These are phyloP conservation scores for Chlamydomonas sphaeroides DNA, from an alignment of 139 green algal genomes.

Conservation along the genomic window DNA sequence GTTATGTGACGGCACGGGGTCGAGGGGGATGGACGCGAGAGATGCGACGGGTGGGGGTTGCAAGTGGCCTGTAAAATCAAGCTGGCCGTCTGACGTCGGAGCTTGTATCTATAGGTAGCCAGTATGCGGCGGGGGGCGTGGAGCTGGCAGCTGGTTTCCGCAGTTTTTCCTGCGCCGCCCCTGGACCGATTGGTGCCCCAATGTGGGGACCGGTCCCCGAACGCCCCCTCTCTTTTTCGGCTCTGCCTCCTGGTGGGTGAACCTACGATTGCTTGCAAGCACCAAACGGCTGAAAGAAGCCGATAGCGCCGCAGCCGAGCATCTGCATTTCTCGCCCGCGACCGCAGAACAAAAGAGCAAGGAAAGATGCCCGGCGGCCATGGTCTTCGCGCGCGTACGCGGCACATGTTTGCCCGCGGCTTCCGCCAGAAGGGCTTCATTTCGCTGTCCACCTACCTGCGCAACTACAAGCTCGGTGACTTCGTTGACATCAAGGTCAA, in stretches of 20 bases:
- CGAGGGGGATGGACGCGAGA: too few relatives aligned
- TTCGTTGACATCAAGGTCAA: slow-evolving; percentile 99
- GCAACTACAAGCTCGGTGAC: slow-evolving; percentile 95
- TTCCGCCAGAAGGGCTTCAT: slow-evolving; percentile 93
- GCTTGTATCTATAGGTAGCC: too few relatives aligned
- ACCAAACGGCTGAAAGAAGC: background rate
- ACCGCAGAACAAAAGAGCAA: slow-evolving; percentile 41
- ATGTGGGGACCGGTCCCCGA: too few relatives aligned
- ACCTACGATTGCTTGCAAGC: background rate
- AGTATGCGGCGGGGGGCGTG: too few relatives aligned
- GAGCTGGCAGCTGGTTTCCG: too few relatives aligned
- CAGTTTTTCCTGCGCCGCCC: too few relatives aligned
- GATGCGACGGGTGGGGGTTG: too few relatives aligned
- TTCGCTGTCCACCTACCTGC: slow-evolving; percentile 92
- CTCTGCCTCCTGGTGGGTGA: slow-evolving; percentile 17
- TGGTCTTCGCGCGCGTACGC: slow-evolving; percentile 87
- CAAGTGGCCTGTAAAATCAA: too few relatives aligned
- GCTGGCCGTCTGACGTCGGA: too few relatives aligned
- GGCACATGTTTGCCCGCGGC: slow-evolving; percentile 88
- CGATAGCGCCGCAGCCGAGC: background rate
- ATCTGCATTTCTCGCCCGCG: background rate
- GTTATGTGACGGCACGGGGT: too few relatives aligned
- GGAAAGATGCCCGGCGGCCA: slow-evolving; percentile 58
- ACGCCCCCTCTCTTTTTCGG: slow-evolving; percentile 26
- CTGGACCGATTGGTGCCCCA: too few relatives aligned